Evolutionary conservation across 2,329 filamentous ascomycete species (phyloP), one percentile per base, ranked within the genome.

Genomic region (Aspergillus tanneri): DNA sequence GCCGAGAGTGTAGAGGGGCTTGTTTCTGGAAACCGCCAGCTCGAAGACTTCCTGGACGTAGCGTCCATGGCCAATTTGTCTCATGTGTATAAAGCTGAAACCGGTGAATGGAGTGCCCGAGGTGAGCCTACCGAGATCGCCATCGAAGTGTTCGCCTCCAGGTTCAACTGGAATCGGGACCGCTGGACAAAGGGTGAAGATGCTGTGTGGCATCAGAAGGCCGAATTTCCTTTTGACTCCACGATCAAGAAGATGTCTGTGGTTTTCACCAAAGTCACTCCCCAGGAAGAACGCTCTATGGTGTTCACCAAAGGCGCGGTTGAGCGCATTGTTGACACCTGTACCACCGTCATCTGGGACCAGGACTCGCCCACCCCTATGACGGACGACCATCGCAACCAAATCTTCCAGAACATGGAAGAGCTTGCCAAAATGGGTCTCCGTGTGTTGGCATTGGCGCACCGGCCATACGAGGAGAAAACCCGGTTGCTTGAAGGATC

Each of bases 211-310:
- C 72, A 72, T 28, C 73, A 83, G 54, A 66, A 83, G 9, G 79
- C 81, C 2, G 85, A 88, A 58, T 86, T 84, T 46, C 85, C 84
- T 0, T 88, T 88, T 53, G 85, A 87, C 59, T 87, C 83, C 0
- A 79, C 82, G 47, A 77, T 87, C 50, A 88, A 88, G 72, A 85
- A 83, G 57, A 88, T 87, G 85, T 85, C 83, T 0, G 83, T 86
- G 35, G 80, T 87, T 47, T 85, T 84, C 64, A 59, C 51, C 21
- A 59, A 66, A 18, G 35, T 50, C 9, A 55, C 54, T 12, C 30
- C 47, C 0, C 25, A 57, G 12, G 55, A 62, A 21, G 55, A 62
- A 36, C 51, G 46, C 0, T 41, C 52, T 7, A 64, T 59, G 56
- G 55, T 67, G 1, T 66, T 62, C 37, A 64, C 60, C 40, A 68